Conservation (phyloP, 257 asterid species). For the Rauvolfia tetraphylla region DNA sequence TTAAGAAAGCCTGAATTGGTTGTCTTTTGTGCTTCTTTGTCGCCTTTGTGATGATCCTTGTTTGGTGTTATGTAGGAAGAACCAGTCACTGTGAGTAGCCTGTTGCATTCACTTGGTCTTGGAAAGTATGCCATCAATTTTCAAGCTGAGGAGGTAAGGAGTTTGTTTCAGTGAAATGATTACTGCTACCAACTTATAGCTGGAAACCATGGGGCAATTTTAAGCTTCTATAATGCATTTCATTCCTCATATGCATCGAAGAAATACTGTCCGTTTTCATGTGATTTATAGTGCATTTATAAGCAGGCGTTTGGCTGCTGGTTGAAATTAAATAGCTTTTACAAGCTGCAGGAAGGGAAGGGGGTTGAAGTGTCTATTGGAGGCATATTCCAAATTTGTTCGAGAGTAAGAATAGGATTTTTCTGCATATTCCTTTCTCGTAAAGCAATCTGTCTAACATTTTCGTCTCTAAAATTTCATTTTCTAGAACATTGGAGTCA, state of each 20-base stretch:
- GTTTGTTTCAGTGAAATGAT: not conserved
- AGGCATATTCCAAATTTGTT: not conserved
- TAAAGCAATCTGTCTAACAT: not conserved
- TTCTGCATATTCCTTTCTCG: not conserved
- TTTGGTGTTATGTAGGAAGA: conserved; percentile 37
- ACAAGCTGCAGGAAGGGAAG: not conserved
- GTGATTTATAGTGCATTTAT: not conserved
- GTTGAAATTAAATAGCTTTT: not conserved
- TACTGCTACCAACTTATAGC: not conserved
- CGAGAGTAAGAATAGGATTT: not conserved
- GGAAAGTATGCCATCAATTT: conserved; percentile 59
- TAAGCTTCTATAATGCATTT: not conserved
- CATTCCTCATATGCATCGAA: not conserved
- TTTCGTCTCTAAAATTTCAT: not conserved
- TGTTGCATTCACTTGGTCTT: conserved; percentile 59
- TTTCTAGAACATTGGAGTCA: not conserved
- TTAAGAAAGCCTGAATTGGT: not conserved
- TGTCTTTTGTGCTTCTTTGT: not conserved
- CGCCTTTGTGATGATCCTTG: conserved; percentile 8
- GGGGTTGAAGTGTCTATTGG: not conserved
- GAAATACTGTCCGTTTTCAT: not conserved
- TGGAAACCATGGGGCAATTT: not conserved
- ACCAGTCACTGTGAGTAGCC: conserved; percentile 45
- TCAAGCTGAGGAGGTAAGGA: conserved; percentile 75
- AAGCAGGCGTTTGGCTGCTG: not conserved